Evolutionary conservation across 495 filamentous ascomycete species (phyloP), one percentile per base, ranked within the genome.

Genomic region (Beverwykella pulmonaria): DNA sequence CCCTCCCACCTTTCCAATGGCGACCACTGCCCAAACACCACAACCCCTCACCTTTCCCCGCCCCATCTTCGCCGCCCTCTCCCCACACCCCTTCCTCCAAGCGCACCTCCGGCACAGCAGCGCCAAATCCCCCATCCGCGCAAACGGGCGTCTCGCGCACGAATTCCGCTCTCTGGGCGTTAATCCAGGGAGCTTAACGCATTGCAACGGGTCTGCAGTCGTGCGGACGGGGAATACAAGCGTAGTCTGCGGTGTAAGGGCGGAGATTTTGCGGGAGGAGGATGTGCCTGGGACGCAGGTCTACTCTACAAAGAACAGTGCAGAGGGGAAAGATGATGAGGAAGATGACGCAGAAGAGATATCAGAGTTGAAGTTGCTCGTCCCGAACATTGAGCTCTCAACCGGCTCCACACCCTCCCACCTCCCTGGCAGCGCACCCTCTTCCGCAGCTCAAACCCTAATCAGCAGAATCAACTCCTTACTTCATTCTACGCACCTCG

Each of bases 361-460:
- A 32, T 76, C 83, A 73, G 79, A 82, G 36, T 73, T 90, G 69
- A 86, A 88, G 61, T 79, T 98, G 30, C 79, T 98, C 9, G 94
- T 98, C 12, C 95, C 94, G 3, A 98, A 98, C 72, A 81, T 98
- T 26, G 94, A 97, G 68, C 78, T 98, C 26, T 81, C 86, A 29
- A 98, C 94, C 10, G 94, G 94, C 10, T 96, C 91, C 75, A 88
- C 91, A 8, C 91, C 93, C 0, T 85, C 88, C 29, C 90, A 92
- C 73, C 82, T 96, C 25, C 92, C 94, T 0, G 91, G 93, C 55
- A 85, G 87, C 17, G 87, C 93, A 23, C 94, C 94, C 0, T 87
- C 85, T 0, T 81, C 86, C 0, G 80, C 92, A 9, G 93, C 92
- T 23, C 94, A 98, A 81, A 87, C 89, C 7, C 79, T 97, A 8